Percentiles rank a stretch among this genome's conserved stretches.
Conservation (phyloP, 495 filamentous ascomycete species). For the Trichoderma erinaceum region DNA sequence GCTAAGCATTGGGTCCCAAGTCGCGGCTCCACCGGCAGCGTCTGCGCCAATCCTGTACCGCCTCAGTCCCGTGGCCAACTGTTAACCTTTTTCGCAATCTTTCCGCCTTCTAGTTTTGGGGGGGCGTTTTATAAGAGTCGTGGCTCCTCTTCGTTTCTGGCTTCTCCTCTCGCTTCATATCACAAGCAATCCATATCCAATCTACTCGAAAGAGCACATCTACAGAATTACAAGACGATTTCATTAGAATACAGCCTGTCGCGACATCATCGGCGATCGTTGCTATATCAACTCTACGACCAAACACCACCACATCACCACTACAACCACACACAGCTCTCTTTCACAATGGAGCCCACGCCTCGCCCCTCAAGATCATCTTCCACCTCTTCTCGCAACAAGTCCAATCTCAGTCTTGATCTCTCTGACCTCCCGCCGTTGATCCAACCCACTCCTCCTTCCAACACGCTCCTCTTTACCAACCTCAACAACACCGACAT, state of each 20-base stretch:
- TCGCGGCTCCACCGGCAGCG: not conserved
- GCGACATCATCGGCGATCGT: too few species aligned
- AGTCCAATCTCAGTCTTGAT: conserved; percentile 66
- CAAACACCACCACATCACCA: not conserved
- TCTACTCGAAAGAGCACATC: not conserved
- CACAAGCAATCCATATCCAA: not conserved
- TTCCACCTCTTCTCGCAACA: conserved; percentile 30
- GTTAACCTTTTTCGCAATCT: not conserved
- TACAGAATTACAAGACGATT: not conserved
- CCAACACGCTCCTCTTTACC: conserved; percentile 92
- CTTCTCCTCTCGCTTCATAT: not conserved
- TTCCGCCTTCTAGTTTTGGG: conserved; percentile 6
- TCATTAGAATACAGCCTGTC: too few species aligned
- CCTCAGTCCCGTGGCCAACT: conserved; percentile 1
- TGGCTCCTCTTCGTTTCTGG: not conserved
- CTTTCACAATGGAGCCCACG: conserved; percentile 20
- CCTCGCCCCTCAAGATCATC: conserved; percentile 28
- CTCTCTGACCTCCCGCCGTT: conserved; percentile 74
- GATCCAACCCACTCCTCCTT: conserved; percentile 70
- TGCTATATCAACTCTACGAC: not conserved
- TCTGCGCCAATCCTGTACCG: conserved; percentile 7
- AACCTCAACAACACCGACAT: conserved; percentile 72
- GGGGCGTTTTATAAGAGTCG: conserved; percentile 5
- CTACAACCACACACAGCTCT: not conserved
- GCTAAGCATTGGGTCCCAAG: conserved; percentile 6